phyloP scores from a whole-genome alignment of 768 basidiomycete genomes.

The Kwoniella dendrophila region DNA sequence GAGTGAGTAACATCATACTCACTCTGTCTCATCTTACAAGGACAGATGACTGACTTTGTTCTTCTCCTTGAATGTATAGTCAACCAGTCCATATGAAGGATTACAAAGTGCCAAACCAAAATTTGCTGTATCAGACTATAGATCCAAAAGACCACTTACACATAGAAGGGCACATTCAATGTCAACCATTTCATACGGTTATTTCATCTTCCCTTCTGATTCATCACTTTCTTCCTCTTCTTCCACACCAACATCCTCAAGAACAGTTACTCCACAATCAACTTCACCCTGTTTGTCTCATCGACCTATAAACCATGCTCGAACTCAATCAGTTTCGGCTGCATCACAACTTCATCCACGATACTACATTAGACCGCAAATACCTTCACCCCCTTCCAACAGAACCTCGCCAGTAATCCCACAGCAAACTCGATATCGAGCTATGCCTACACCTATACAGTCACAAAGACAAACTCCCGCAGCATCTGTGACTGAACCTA shows the following conservation, averaged over 20 bases:
- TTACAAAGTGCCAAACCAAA: neutral
- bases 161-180: slow-evolving; percentile 24
- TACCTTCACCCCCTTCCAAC: slow-evolving; percentile 1
- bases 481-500: neutral
- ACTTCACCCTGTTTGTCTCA: neutral
- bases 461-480: too few relatives aligned
- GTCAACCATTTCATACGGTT: slow-evolving; percentile 14
- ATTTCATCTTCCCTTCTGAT: slow-evolving; percentile 3
- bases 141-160: neutral
- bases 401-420: too few relatives aligned
- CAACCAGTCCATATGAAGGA: slow-evolving; percentile 3
- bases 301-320: neutral
- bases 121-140: neutral
- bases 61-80: neutral
- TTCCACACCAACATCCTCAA: neutral
- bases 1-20: neutral
- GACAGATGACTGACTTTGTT: neutral
- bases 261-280: neutral
- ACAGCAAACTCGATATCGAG: too few relatives aligned
- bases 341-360: neutral
- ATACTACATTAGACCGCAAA: neutral
- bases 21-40: neutral
- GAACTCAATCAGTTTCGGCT: neutral
- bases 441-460: too few relatives aligned
- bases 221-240: neutral